phyloP scores from a whole-genome alignment of 768 basidiomycete genomes.

The Strobilomyces dryophilus region DNA sequence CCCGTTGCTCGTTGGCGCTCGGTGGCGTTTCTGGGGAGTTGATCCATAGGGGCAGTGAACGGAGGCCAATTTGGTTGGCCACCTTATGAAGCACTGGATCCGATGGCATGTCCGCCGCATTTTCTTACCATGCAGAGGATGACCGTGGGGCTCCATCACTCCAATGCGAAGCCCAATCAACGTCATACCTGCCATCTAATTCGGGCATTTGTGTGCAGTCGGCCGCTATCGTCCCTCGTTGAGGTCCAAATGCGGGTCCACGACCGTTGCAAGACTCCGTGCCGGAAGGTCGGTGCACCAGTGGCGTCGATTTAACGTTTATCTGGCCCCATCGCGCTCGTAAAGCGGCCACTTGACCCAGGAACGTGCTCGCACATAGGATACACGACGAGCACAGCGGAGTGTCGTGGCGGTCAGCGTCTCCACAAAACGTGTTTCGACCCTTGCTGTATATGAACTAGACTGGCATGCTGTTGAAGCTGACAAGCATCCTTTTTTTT shows the following conservation, averaged over 20 bases:
- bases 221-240: not conserved
- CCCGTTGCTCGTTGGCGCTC: not conserved
- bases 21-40: constrained; percentile 12
- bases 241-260: not conserved
- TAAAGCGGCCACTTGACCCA: constrained; percentile 5
- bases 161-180: constrained; percentile 16
- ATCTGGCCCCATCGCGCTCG: constrained; percentile 10
- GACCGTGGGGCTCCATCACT: constrained; percentile 9
- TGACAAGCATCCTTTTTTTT: constrained; percentile 2
- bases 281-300: not conserved
- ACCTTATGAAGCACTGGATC: constrained; percentile 19
- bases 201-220: not conserved
- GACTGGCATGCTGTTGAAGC: constrained; percentile 3
- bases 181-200: constrained; percentile 13
- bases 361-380: constrained; percentile 4
- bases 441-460: constrained; percentile 25
- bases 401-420: constrained; percentile 18
- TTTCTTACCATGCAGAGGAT: constrained; percentile 15
- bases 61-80: constrained; percentile 2
- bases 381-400: constrained; percentile 18
- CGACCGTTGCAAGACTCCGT: not conserved
- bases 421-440: constrained; percentile 23
- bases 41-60: constrained; percentile 8
- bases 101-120: constrained; percentile 20
- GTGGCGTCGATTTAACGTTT: constrained; percentile 1